These are phyloP conservation scores for Beauveria sp. DNA, from an alignment of 2,329 filamentous ascomycete species.

Conservation along the genomic window DNA sequence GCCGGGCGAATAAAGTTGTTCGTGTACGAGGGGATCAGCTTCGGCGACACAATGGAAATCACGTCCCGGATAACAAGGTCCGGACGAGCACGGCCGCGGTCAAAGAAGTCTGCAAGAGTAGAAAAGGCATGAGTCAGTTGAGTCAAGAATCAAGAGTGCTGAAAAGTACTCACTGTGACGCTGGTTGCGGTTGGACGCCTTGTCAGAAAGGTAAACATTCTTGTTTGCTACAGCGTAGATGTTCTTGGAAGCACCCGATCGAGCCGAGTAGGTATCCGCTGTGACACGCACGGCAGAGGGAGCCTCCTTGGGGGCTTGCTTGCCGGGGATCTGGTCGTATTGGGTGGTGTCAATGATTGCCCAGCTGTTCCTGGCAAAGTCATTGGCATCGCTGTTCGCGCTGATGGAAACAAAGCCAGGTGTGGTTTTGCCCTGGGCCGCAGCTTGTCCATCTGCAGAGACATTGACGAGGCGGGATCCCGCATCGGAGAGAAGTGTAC, in stretches of 20 bases:
- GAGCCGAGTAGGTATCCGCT: not conserved
- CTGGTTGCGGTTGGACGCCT: constrained; percentile 7
- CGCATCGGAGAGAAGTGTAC: constrained; percentile 3
- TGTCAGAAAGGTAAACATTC: constrained; percentile 11
- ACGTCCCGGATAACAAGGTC: constrained; percentile 6
- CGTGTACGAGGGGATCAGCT: not conserved
- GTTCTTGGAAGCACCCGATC: not conserved
- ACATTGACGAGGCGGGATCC: constrained; percentile 1
- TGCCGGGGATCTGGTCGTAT: constrained; percentile 10
- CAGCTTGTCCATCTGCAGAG: not conserved
- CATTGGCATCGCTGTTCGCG: not conserved
- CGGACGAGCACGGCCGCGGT: constrained; percentile 7
- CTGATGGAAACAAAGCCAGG: not conserved
- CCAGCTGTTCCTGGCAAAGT: constrained; percentile 6
- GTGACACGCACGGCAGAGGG: not conserved
- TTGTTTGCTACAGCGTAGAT: constrained; percentile 6
- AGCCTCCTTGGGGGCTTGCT: not conserved
- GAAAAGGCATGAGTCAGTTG: not conserved
- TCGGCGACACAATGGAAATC: not conserved
- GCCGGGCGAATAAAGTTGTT: not conserved
- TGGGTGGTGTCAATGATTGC: constrained; percentile 12
- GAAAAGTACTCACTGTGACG: constrained; percentile 6
- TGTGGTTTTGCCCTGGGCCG: not conserved
- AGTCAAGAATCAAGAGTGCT: not conserved
- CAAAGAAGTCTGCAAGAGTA: constrained; percentile 7